These are phyloP conservation scores for Phoma sp. DNA, from an alignment of 2,329 filamentous ascomycete species.

Conservation along the genomic window DNA sequence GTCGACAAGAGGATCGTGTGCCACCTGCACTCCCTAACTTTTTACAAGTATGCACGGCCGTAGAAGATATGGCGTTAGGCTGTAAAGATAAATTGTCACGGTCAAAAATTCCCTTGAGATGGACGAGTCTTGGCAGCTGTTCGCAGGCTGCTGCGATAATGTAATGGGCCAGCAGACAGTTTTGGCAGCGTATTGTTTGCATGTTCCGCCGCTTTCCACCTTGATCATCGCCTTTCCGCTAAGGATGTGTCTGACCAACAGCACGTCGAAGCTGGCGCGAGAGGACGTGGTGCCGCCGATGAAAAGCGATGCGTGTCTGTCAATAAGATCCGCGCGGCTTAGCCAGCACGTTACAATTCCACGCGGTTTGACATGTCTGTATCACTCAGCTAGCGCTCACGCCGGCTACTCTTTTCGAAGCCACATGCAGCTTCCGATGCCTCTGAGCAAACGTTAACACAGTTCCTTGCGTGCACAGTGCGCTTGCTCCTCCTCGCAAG, in stretches of 20 bases:
- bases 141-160: conserved; percentile 29
- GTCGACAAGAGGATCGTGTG: conserved; percentile 30
- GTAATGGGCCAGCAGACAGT: conserved; percentile 24
- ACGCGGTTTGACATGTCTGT: conserved; percentile 37
- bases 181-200: conserved; percentile 33
- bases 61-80: conserved; percentile 39
- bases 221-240: conserved; percentile 32
- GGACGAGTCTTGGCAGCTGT: conserved; percentile 31
- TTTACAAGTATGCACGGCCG: conserved; percentile 30
- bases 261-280: conserved; percentile 22
- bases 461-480: conserved; percentile 38
- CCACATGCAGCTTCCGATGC: conserved; percentile 35
- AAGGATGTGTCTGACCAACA: conserved; percentile 34
- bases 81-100: conserved; percentile 28
- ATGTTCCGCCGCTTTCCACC: conserved; percentile 34
- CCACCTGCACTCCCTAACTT: conserved; percentile 22
- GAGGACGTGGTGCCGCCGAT: conserved; percentile 26
- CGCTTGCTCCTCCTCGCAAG: conserved; percentile 30
- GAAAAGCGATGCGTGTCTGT: conserved; percentile 33
- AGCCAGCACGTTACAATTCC: conserved; percentile 34
- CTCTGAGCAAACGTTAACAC: conserved; percentile 34
- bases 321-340: conserved; percentile 11
- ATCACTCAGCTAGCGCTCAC: conserved; percentile 39
- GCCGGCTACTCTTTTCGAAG: conserved; percentile 38
- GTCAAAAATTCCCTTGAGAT: conserved; percentile 23